A percentile compares a stretch with the other conserved stretches of the same genome.
phyloP scores from a whole-genome alignment of 2,329 filamentous ascomycete species.

The Botryotinia globosa region DNA sequence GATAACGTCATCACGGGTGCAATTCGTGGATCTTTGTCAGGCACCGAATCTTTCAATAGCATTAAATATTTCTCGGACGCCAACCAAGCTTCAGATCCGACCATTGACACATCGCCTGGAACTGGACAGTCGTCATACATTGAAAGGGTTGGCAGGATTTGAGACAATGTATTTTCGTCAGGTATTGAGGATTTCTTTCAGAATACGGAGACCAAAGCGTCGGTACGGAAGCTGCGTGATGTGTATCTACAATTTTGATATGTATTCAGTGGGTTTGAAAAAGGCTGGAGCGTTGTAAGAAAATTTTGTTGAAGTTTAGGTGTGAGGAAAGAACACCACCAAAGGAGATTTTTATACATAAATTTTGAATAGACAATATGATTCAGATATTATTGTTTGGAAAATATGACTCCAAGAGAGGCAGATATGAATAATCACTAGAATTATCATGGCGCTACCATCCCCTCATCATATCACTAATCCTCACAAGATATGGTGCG shows the following conservation, averaged over 20 bases:
- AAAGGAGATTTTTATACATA: not conserved
- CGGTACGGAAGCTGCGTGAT: not conserved
- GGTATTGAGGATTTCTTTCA: not conserved
- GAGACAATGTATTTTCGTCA: not conserved
- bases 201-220: not conserved
- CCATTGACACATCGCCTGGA: not conserved
- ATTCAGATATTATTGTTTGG: not conserved
- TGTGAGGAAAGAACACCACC: not conserved
- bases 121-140: not conserved
- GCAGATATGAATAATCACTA: not conserved
- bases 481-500: not conserved
- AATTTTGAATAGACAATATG: not conserved
- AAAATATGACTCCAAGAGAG: constrained; percentile 1
- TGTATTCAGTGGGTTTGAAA: not conserved
- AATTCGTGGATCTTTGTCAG: not conserved
- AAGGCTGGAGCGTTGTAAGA: not conserved
- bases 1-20: not conserved
- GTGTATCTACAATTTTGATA: not conserved
- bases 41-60: constrained; percentile 3
- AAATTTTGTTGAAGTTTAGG: not conserved
- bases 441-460: not conserved
- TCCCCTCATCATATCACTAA: not conserved
- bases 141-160: not conserved
- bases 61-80: not conserved
- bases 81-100: not conserved